Evolutionary conservation across 768 basidiomycete genomes (phyloP).

Genomic region (Hebeloma cylindrosporum): DNA sequence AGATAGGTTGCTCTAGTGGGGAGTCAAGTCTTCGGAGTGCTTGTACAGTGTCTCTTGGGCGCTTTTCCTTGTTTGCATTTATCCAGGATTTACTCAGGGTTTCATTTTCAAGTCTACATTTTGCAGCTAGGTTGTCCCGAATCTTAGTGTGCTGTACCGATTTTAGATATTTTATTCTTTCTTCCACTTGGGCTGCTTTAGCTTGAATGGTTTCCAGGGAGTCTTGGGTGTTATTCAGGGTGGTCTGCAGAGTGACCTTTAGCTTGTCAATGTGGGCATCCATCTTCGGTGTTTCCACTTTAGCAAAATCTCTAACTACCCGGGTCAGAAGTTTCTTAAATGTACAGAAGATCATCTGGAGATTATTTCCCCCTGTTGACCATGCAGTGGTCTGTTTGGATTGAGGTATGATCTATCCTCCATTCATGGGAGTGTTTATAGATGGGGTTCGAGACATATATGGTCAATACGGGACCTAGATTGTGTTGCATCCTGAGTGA

Average conservation of each 20-base stretch:
- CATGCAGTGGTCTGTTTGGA: conserved; percentile 32
- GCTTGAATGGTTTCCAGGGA: neutral
- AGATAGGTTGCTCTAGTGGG: neutral
- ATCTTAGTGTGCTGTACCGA: neutral
- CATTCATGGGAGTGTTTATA: conserved; percentile 20
- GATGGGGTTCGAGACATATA: conserved; percentile 25
- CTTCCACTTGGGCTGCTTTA: neutral
- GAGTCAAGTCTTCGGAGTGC: neutral
- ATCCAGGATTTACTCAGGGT: too few species aligned
- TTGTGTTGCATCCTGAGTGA: conserved; percentile 10
- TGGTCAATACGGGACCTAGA: conserved; percentile 33
- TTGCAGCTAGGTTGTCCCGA: neutral
- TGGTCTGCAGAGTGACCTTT: too few species aligned
- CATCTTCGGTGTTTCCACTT: too few species aligned
- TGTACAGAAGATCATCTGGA: too few species aligned
- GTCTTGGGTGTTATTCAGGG: too few species aligned
- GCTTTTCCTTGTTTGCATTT: too few species aligned
- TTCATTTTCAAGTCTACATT: neutral
- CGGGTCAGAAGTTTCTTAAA: too few species aligned
- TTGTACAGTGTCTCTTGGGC: too few species aligned
- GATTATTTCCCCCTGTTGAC: too few species aligned
- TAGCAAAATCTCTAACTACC: too few species aligned
- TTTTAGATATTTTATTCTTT: neutral
- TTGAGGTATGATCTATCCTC: conserved; percentile 18
- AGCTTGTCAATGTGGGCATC: too few species aligned